Percentiles rank a stretch among this genome's conserved stretches.
Evolutionary conservation across 208 protist genomes (phyloP).

Genomic region (Leptomonas pyrrhocoris): DNA sequence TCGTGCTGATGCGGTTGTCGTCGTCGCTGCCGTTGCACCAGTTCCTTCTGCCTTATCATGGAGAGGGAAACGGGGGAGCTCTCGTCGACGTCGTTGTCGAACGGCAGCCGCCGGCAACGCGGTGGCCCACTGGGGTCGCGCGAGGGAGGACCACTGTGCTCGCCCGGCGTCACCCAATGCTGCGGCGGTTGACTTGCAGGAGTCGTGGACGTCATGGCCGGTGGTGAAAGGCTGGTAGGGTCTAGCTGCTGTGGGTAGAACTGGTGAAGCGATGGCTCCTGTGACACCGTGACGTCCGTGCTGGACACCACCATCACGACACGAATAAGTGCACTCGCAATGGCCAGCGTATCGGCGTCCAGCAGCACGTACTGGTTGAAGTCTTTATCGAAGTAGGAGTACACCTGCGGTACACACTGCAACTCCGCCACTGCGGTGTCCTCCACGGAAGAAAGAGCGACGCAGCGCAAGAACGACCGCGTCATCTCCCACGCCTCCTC

Average conservation of each 20-base stretch:
- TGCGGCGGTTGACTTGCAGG: neutral
- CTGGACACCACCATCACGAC: slow-evolving; percentile 31
- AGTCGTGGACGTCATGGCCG: neutral
- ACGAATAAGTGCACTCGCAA: slow-evolving; percentile 32
- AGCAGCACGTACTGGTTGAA: slow-evolving; percentile 51
- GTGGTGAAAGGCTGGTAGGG: neutral
- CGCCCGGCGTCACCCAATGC: neutral
- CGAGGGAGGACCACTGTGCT: neutral
- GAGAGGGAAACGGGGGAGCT: neutral
- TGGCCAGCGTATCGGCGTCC: slow-evolving; percentile 36
- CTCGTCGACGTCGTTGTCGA: slow-evolving; percentile 8
- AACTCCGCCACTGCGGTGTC: slow-evolving; percentile 9
- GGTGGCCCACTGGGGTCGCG: slow-evolving; percentile 4
- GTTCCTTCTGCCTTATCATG: neutral
- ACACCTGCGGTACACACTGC: slow-evolving; percentile 27
- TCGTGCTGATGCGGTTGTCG: neutral
- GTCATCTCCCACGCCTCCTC: slow-evolving; percentile 26
- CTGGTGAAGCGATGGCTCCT: neutral
- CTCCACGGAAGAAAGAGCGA: slow-evolving; percentile 21
- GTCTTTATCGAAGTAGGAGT: slow-evolving; percentile 60
- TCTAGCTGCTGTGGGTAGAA: neutral
- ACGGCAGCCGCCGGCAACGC: slow-evolving; percentile 6
- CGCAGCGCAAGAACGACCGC: slow-evolving; percentile 34
- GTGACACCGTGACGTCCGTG: neutral
- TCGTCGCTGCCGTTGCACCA: neutral